These are phyloP conservation scores for Terfezia claveryi DNA, from an alignment of 495 filamentous ascomycete species.

Conservation along the genomic window DNA sequence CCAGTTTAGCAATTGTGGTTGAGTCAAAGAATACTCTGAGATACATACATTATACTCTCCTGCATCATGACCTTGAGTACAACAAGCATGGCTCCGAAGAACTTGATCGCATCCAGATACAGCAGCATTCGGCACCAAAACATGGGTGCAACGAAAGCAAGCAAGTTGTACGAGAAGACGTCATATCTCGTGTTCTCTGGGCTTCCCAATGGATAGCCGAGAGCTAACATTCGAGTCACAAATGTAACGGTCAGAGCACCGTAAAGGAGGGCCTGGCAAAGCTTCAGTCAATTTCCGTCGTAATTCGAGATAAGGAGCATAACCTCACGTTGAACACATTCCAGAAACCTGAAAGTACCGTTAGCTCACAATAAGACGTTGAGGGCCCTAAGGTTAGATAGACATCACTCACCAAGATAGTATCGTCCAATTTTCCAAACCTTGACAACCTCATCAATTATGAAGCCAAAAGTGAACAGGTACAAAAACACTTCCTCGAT, in stretches of 20 bases:
- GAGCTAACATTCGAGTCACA: conserved; percentile 50
- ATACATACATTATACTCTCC: conserved; percentile 52
- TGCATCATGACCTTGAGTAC: conserved; percentile 98
- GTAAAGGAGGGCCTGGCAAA: conserved; percentile 25
- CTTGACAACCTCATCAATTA: conserved; percentile 67
- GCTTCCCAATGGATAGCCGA: conserved; percentile 33
- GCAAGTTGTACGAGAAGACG: conserved; percentile 70
- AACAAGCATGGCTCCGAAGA: conserved; percentile 95
- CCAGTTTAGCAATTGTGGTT: background rate
- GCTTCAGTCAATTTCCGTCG: background rate
- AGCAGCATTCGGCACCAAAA: conserved; percentile 89
- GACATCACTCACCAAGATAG: conserved; percentile 36
- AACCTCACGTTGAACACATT: conserved; percentile 75
- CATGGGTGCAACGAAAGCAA: conserved; percentile 81
- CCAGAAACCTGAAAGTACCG: conserved; percentile 39
- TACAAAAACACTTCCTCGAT: conserved; percentile 69
- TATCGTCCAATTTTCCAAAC: conserved; percentile 79
- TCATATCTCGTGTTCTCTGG: conserved; percentile 45
- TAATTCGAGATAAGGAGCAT: background rate
- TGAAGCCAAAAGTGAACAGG: conserved; percentile 76
- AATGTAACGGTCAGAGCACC: conserved; percentile 44
- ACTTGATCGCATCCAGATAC: conserved; percentile 80
- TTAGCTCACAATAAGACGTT: too few species aligned
- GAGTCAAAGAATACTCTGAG: background rate
- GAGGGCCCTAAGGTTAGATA: too few species aligned